Percentiles rank a stretch among this genome's conserved stretches.
These are phyloP conservation scores for Cryphonectria radicalis DNA, from an alignment of 2,329 filamentous ascomycete species.

Conservation along the genomic window DNA sequence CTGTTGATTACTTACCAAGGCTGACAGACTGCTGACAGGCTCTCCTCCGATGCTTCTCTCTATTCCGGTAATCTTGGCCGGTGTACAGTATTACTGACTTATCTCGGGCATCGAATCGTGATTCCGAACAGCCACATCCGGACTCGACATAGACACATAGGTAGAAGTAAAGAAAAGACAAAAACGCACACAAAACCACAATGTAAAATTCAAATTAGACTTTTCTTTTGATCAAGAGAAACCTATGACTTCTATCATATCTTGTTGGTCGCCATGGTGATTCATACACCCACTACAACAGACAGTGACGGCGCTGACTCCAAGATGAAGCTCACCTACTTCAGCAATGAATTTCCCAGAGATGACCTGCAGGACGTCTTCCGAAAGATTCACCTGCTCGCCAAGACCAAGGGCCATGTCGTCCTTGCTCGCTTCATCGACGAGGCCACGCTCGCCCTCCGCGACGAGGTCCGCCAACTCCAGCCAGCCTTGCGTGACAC, in stretches of 20 bases:
- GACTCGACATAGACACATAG: not conserved
- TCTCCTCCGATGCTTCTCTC: not conserved
- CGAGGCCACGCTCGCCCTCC: conserved; percentile 44
- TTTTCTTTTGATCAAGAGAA: not conserved
- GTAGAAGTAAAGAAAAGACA: not conserved
- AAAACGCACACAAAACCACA: not conserved
- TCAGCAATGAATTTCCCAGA: conserved; percentile 52
- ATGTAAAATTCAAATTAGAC: not conserved
- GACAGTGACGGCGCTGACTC: conserved; percentile 1
- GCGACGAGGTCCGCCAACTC: conserved; percentile 43
- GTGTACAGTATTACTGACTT: not conserved
- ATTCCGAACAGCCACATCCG: not conserved
- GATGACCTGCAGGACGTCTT: conserved; percentile 47
- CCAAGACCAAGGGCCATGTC: conserved; percentile 43
- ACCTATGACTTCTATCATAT: not conserved
- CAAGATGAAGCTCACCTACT: conserved; percentile 45
- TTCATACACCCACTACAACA: not conserved
- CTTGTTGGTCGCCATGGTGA: not conserved
- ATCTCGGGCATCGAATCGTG: not conserved
- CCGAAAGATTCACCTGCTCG: conserved; percentile 44
- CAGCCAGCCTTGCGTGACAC: conserved; percentile 35
- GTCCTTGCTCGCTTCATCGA: conserved; percentile 47
- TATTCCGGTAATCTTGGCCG: not conserved
- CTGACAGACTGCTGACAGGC: not conserved
- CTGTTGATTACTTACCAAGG: not conserved